Percentiles rank a stretch among this genome's conserved stretches.
Evolutionary conservation across 2,329 filamentous ascomycete species (phyloP).

Genomic region (Clonostachys chloroleuca): DNA sequence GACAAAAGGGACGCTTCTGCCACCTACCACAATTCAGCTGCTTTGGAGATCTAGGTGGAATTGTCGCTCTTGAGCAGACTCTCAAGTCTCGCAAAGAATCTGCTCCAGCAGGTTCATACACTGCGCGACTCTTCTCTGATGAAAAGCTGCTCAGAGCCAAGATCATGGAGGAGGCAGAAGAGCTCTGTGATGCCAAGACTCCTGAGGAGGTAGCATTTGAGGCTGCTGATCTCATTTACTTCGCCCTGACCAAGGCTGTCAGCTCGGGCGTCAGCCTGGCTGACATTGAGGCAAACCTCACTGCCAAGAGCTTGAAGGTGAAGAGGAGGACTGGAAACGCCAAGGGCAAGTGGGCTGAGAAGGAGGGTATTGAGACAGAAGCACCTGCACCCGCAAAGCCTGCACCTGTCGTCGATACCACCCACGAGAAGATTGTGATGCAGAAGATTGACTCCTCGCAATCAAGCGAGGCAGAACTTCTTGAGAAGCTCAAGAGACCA

Average conservation of each 20-base stretch:
- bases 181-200: slow-evolving; percentile 81
- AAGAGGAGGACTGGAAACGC: slow-evolving; percentile 91
- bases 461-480: slow-evolving; percentile 60
- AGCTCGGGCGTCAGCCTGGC: slow-evolving; percentile 79
- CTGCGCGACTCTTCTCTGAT: slow-evolving; percentile 86
- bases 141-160: slow-evolving; percentile 86
- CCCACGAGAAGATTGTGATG: slow-evolving; percentile 69
- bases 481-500: slow-evolving; percentile 75
- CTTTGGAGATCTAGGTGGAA: slow-evolving; percentile 79
- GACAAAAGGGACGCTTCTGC: slow-evolving; percentile 89
- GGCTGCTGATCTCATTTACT: slow-evolving; percentile 93
- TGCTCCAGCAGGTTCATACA: slow-evolving; percentile 88
- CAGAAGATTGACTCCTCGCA: slow-evolving; percentile 67
- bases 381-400: slow-evolving; percentile 27
- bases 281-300: slow-evolving; percentile 88
- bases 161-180: slow-evolving; percentile 97
- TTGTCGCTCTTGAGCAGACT: slow-evolving; percentile 83
- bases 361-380: slow-evolving; percentile 61
- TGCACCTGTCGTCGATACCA: slow-evolving; percentile 23
- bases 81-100: slow-evolving; percentile 75
- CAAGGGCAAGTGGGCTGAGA: slow-evolving; percentile 87
- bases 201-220: slow-evolving; percentile 88
- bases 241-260: slow-evolving; percentile 86
- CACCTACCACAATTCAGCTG: slow-evolving; percentile 90
- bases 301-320: slow-evolving; percentile 92